Evolutionary conservation across 345 rosid species (phyloP).

Genomic region (Carallia brachiata): DNA sequence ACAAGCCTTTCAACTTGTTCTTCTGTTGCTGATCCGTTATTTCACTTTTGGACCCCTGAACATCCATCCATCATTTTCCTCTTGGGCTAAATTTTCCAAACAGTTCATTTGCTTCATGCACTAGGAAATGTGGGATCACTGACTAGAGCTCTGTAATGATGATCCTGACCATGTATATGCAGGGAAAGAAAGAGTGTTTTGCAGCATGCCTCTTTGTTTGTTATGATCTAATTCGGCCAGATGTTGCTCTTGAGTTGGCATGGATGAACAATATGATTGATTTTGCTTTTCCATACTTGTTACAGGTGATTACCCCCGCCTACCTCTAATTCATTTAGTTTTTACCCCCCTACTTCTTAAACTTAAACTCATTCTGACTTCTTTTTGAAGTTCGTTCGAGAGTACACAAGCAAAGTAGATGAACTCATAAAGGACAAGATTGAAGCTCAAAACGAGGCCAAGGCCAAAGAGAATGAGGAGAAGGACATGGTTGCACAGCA

Average conservation of each 20-base stretch:
- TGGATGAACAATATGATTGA: conserved; percentile 92
- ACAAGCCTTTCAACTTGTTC: no score
- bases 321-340: background rate
- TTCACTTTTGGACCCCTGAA: no score
- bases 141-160: no score
- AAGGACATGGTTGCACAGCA: conserved; percentile 77
- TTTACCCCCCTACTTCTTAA: background rate
- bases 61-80: no score
- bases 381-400: conserved; percentile 58
- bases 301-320: conserved; percentile 4
- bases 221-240: conserved; percentile 75
- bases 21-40: no score
- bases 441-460: conserved; percentile 58
- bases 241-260: conserved; percentile 79
- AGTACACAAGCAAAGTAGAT: conserved; percentile 73
- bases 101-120: no score
- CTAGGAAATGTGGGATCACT: no score
- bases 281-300: conserved; percentile 72
- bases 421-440: conserved; percentile 69
- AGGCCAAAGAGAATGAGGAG: conserved; percentile 67
- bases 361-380: background rate
- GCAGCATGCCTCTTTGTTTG: conserved; percentile 91
- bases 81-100: no score
- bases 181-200: conserved; percentile 87
- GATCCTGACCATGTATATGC: background rate